Base-by-base conservation (phyloP, 352 stramenopile species). In the Phytophthora uliginosa region DNA sequence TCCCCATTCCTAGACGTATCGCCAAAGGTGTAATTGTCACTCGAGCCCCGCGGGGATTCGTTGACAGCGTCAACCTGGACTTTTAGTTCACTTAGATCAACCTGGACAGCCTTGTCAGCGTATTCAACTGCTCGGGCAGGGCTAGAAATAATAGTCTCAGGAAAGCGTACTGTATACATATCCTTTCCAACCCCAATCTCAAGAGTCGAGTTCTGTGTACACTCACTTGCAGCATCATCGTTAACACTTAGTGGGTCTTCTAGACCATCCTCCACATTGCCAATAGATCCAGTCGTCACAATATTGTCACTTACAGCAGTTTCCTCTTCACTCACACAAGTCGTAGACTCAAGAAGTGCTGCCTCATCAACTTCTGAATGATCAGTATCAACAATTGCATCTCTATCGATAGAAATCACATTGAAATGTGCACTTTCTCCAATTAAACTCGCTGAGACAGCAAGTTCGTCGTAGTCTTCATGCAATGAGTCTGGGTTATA, bases 71-170 rank as follows among this genome's bases (percentile, higher is more conserved):
- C 24, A 3, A 34, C 20, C 31, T 28, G 26, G 26, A 28, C 26
- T 5, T 28, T 28, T 4, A 71, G 20, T 13, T 70, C 59, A 7
- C 33, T 36, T 9, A 51, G 18, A 47, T 76, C 26, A 9, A 78
- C 66, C 59, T 81, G 74, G 45, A 73, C 53, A 28, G 70, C 66
- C 55, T 73, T 78, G 33, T 81, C 70, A n/a, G 59, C 65, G 51
- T 45, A 66, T 51, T 60, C 9, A 24, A 53, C 13, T 17, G 9
- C 20, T 17, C 45, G 7, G 3, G 9, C 3, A 52, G n/a, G 20
- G 20, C 45, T 52, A 26, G 18, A 17, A 28, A 8, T 8, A 20
- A 53, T 53, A 31, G 1, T 17, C 20, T 53, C 47, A 17, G 20
- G 47, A 28, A 28, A 20, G 20, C 1, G 20, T 28, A 13, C 42